phyloP scores from a whole-genome alignment of 805 yeast species.

The Pichia nanzhaoensis region DNA sequence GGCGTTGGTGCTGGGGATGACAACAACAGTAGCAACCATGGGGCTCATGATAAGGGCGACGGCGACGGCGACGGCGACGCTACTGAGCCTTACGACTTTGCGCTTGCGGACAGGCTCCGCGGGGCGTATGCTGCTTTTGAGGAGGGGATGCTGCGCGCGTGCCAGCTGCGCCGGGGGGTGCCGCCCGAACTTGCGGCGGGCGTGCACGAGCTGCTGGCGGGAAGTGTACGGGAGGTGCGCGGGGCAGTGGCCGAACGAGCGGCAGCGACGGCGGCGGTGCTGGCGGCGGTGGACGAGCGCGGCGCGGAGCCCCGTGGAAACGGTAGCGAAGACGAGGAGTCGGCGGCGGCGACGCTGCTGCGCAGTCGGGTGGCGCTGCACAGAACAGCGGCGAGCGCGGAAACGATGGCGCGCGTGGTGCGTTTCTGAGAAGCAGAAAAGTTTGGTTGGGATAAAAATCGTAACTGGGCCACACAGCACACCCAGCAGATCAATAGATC shows the following conservation, averaged over 20 bases:
- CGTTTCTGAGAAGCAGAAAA: background rate
- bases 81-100: slow-evolving; percentile 65
- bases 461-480: too few species aligned
- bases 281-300: background rate
- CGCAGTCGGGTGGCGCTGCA: background rate
- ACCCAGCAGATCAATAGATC: background rate
- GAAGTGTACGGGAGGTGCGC: background rate
- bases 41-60: too few species aligned
- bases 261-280: background rate
- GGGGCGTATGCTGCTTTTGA: background rate
- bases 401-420: slow-evolving; percentile 5
- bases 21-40: too few species aligned
- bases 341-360: background rate
- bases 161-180: background rate
- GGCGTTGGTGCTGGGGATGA: background rate
- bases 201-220: background rate
- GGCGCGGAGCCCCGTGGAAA: too few species aligned
- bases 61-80: background rate
- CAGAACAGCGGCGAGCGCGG: background rate
- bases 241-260: background rate
- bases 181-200: background rate
- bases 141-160: slow-evolving; percentile 35
- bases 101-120: slow-evolving; percentile 42
- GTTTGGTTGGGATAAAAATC: too few species aligned
- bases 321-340: too few species aligned